These are phyloP conservation scores for Sonneratia caseolaris DNA, from an alignment of 345 rosid genomes.

Conservation along the genomic window DNA sequence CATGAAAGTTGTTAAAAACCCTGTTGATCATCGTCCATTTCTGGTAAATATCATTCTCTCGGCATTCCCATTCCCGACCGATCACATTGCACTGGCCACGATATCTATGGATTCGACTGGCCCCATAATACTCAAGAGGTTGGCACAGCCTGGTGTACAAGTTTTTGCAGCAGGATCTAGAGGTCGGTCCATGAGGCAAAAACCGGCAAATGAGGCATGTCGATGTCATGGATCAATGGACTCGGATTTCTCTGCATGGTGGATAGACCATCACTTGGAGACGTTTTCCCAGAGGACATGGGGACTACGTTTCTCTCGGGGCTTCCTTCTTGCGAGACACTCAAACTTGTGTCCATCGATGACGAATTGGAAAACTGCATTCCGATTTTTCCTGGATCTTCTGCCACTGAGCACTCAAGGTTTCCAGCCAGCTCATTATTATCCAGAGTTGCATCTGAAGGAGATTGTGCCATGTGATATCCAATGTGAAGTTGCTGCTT, in stretches of 20 bases:
- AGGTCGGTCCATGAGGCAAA: conserved; percentile 85
- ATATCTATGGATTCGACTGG: not conserved
- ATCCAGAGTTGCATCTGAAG: not conserved
- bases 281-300: conserved; percentile 33
- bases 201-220: conserved; percentile 61
- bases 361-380: conserved; percentile 39
- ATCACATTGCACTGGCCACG: not conserved
- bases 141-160: not conserved
- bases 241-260: not conserved
- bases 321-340: conserved; percentile 52
- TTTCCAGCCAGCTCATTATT: not conserved
- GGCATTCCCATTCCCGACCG: not conserved
- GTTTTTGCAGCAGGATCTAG: conserved; percentile 10
- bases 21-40: not conserved
- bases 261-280: conserved; percentile 5
- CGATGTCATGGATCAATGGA: not conserved
- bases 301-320: conserved; percentile 42
- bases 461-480: not conserved
- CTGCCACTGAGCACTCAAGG: not conserved
- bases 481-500: not conserved
- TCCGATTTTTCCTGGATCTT: conserved; percentile 14
- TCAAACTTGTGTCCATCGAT: conserved; percentile 41
- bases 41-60: not conserved
- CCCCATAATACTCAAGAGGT: not conserved
- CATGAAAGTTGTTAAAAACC: not conserved